Evolutionary conservation across 139 green algal species (phyloP).

Genomic region (Diplosphaera chodatii): DNA sequence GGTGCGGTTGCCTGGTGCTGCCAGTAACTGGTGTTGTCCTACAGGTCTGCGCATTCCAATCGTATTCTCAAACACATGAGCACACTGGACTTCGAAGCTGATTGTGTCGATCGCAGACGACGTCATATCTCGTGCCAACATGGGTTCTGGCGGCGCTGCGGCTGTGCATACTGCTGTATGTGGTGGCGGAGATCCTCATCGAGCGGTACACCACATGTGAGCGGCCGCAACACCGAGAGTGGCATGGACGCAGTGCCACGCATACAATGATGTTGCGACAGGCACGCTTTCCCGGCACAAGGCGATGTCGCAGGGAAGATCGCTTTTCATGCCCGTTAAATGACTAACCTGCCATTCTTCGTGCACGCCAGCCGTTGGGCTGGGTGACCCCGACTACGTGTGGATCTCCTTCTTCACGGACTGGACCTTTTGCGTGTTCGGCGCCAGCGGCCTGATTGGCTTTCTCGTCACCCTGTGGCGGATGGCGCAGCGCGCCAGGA

Average conservation of each 20-base stretch:
- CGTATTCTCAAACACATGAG: neutral
- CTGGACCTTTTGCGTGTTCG: conserved; percentile 20
- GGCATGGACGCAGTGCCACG: no score
- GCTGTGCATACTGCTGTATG: neutral
- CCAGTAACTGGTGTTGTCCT: no score
- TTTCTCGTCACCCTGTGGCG: neutral
- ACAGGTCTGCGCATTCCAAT: neutral
- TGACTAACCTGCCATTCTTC: no score
- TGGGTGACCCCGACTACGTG: neutral
- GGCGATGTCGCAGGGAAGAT: no score
- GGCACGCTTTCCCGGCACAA: no score
- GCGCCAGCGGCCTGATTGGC: conserved; percentile 2
- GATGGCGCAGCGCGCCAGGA: neutral
- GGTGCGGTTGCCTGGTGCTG: neutral
- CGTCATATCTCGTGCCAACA: neutral
- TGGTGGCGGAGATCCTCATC: neutral
- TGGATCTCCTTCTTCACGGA: conserved; percentile 28
- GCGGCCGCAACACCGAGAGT: no score
- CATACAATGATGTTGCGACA: neutral
- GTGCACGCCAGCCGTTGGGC: neutral
- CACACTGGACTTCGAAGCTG: neutral
- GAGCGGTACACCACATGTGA: neutral
- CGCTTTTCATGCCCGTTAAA: neutral
- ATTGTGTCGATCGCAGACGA: neutral
- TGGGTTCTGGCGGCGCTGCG: neutral